A percentile compares a stretch with the other conserved stretches of the same genome.
Conservation (phyloP, 306 rosid genomes). For the Neltuma alba region DNA sequence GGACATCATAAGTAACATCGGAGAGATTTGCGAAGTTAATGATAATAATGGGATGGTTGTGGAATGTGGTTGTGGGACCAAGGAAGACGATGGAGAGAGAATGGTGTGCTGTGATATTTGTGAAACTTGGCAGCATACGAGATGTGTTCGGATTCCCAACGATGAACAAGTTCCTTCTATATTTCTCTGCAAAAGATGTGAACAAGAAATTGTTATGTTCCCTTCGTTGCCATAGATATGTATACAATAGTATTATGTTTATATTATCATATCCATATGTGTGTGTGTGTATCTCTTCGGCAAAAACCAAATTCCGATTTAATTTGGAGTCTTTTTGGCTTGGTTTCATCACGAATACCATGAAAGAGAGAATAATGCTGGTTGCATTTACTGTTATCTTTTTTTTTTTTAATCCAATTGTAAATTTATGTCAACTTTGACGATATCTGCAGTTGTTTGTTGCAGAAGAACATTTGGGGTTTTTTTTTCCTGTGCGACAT, state of each 20-base stretch:
- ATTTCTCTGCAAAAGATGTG: slow-evolving; percentile 78
- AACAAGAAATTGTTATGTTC: slow-evolving; percentile 62
- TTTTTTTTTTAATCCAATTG: too few species aligned
- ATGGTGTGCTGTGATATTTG: slow-evolving; percentile 86
- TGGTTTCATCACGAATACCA: not conserved
- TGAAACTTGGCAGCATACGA: slow-evolving; percentile 82
- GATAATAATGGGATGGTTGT: slow-evolving; percentile 30
- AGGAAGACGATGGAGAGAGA: slow-evolving; percentile 88
- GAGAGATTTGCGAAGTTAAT: slow-evolving; percentile 45
- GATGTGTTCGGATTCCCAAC: slow-evolving; percentile 73
- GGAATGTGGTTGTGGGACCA: slow-evolving; percentile 78
- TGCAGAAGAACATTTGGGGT: too few species aligned
- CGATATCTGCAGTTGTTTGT: not conserved
- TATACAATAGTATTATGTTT: not conserved
- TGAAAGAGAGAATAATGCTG: not conserved
- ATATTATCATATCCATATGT: too few species aligned
- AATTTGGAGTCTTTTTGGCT: not conserved
- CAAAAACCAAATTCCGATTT: not conserved
- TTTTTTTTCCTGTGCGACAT: too few species aligned
- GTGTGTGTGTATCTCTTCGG: not conserved
- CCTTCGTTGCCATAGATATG: slow-evolving; percentile 51
- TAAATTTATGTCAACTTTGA: not conserved
- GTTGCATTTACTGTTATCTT: not conserved
- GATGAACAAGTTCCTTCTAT: slow-evolving; percentile 69
- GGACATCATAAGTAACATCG: not conserved